Base-by-base conservation (phyloP, 2,329 filamentous ascomycete genomes). In the Penicillium thymicola region DNA sequence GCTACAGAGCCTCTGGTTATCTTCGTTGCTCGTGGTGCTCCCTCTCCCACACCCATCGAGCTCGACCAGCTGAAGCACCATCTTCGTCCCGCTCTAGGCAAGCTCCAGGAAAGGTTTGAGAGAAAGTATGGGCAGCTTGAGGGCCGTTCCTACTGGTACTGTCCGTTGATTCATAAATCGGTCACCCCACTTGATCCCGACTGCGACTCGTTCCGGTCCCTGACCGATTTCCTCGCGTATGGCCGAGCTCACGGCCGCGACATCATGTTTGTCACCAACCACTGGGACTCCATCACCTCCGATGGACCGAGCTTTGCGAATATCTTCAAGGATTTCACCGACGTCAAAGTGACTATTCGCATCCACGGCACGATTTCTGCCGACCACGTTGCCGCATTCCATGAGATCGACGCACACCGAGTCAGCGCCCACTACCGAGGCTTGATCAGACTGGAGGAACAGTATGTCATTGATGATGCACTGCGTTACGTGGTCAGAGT, bases 121-220 rank as follows among this genome's bases (percentile, higher is more conserved):
- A 21, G 21, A 16, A 45, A 36, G 14, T 51, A 45, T 16, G 49
- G 49, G 2, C 9, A 5, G 0, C 21, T 51, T 5, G 40, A 32
- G 9, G 25, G 16, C 5, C 49, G 30, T 10, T 23, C 40, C 40
- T 36, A 51, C 49, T 25, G 18, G 21, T 36, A 32, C 28, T 51
- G 49, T n/a, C 49, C 49, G 21, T 34, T 51, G 40, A 45, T 51
- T 23, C 49, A 51, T 14, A 36, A 36, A 27, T 51, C 38, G 11
- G 21, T 16, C 16, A 27, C 37, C 23, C 45, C 38, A 0, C n/a
- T 54, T 4, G 28, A 34, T 18, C 36, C 21, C 8, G 14, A 10
- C 13, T 16, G 23, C 30, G 52, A 54, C 9, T 40, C 44, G 5
- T 28, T 54, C 23, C 13, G 4, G 25, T 50, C 23, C 23, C 16